Percentiles rank a stretch among this genome's conserved stretches.
Evolutionary conservation across 495 filamentous ascomycete species (phyloP).

Genomic region (Lasiosphaeria miniovina): DNA sequence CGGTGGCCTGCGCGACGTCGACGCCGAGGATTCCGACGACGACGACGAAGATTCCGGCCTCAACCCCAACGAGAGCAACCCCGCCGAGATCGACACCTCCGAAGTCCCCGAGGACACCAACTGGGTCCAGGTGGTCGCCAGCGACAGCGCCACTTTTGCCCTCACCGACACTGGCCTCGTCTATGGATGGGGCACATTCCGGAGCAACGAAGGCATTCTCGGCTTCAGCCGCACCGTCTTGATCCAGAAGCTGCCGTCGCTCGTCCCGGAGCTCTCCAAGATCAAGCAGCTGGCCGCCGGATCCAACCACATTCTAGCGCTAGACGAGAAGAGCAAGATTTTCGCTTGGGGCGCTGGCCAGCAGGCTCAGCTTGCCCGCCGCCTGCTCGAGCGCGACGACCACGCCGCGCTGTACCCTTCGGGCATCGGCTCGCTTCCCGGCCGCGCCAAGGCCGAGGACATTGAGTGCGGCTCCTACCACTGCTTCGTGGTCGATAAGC

Average conservation of each 20-base stretch:
- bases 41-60: slow-evolving; percentile 44
- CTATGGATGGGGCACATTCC: slow-evolving; percentile 70
- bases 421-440: slow-evolving; percentile 61
- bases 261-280: slow-evolving; percentile 53
- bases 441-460: slow-evolving; percentile 49
- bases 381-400: slow-evolving; percentile 59
- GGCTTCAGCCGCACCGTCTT: slow-evolving; percentile 53
- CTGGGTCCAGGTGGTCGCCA: slow-evolving; percentile 61
- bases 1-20: slow-evolving; percentile 60
- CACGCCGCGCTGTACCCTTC: slow-evolving; percentile 60
- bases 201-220: slow-evolving; percentile 61
- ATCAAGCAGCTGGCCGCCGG: slow-evolving; percentile 61
- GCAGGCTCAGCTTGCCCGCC: slow-evolving; percentile 72
- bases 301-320: slow-evolving; percentile 68
- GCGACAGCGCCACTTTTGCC: slow-evolving; percentile 62
- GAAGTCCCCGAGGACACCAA: slow-evolving; percentile 47
- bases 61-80: slow-evolving; percentile 61
- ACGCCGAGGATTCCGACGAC: slow-evolving; percentile 46
- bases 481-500: slow-evolving; percentile 70
- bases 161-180: slow-evolving; percentile 61
- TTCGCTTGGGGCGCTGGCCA: slow-evolving; percentile 72
- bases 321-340: slow-evolving; percentile 62
- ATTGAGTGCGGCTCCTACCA: slow-evolving; percentile 67
- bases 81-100: slow-evolving; percentile 45
- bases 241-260: slow-evolving; percentile 35